Evolutionary conservation across 805 yeast species (phyloP).

Genomic region (Lachancea waltii): DNA sequence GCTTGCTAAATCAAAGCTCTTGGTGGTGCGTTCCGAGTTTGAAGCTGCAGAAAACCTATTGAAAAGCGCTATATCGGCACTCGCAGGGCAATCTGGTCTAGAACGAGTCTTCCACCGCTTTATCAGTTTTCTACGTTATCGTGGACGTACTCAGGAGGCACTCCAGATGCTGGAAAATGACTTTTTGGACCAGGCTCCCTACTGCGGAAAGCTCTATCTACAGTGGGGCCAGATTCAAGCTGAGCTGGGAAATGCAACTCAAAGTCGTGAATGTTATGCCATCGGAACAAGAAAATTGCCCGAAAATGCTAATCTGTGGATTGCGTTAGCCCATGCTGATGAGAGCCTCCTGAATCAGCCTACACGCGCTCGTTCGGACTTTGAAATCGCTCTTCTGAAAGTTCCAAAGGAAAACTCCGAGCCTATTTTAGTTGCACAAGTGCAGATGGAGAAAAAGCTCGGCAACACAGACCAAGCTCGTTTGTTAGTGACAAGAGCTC

Average conservation of each 20-base stretch:
- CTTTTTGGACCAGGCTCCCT: conserved; percentile 46
- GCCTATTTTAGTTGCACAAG: conserved; percentile 50
- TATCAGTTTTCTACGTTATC: conserved; percentile 44
- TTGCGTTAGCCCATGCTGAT: conserved; percentile 42
- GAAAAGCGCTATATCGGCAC: conserved; percentile 33
- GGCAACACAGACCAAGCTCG: conserved; percentile 48
- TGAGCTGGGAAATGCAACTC: conserved; percentile 27
- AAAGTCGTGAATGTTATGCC: conserved; percentile 44
- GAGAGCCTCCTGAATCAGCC: conserved; percentile 35
- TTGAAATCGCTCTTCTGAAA: conserved; percentile 58
- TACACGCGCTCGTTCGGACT: conserved; percentile 60
- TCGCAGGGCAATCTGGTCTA: conserved; percentile 23
- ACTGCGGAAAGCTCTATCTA: conserved; percentile 46
- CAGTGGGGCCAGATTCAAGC: conserved; percentile 55
- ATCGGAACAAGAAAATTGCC: conserved; percentile 48
- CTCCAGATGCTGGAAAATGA: conserved; percentile 33
- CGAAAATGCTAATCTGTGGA: conserved; percentile 45
- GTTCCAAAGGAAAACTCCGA: conserved; percentile 40
- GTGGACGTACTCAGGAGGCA: conserved; percentile 34
- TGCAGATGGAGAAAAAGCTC: conserved; percentile 48
- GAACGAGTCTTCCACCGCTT: conserved; percentile 58
- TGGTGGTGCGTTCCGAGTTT: conserved; percentile 35
- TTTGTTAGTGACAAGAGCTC: conserved; percentile 49
- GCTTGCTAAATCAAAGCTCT: conserved; percentile 68
- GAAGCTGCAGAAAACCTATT: conserved; percentile 35